Evolutionary conservation across 2,329 filamentous ascomycete genomes (phyloP), one percentile per base, ranked within the genome.

Genomic region (Botrytis squamosa): DNA sequence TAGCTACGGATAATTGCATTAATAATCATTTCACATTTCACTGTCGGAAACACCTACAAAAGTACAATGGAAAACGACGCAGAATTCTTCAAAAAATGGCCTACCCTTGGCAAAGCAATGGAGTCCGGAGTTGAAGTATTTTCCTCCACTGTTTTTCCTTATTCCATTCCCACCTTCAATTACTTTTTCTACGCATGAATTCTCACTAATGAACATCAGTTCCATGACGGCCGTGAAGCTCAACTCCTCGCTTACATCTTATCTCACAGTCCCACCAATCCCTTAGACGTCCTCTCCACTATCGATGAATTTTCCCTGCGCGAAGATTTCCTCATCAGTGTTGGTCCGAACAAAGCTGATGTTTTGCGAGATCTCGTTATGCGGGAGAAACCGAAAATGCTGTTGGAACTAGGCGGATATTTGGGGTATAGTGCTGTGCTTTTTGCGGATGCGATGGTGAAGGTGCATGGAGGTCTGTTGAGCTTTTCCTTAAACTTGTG

Each of bases 391-490:
- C 92, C 91, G 0, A 82, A 88, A 72, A 85, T 85, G 1, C 91
- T 94, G 88, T 88, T 95, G 66, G 92, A 95, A 80, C 85, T 95
- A 0, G 93, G 93, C 44, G 91, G 92, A 69, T 95, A 95, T 81
- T 86, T 94, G n/a, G 93, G 92, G 55, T 95, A 95, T 84, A 95
- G 92, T 0, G 90, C 90, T 76, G 89, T 95, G 75, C 85, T 93
- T 4, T 94, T 94, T 79, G 92, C 89, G 66, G 86, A 89, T 60
- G 90, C 91, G 0, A 84, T 93, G 36, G 87, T 60, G 87, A 73
- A 67, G 4, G 64, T 18, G 0, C 25, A 64, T 25, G 71, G 25
- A 38, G 44, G 14, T 63, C 36, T 44, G 67, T 44, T 70, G 12
- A 1, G 29, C 44, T 22, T 60, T 3, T 9, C 18, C 16, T 0